Base-by-base conservation (phyloP, 176 grass and related monocot species). In the Paspalum notatum region DNA sequence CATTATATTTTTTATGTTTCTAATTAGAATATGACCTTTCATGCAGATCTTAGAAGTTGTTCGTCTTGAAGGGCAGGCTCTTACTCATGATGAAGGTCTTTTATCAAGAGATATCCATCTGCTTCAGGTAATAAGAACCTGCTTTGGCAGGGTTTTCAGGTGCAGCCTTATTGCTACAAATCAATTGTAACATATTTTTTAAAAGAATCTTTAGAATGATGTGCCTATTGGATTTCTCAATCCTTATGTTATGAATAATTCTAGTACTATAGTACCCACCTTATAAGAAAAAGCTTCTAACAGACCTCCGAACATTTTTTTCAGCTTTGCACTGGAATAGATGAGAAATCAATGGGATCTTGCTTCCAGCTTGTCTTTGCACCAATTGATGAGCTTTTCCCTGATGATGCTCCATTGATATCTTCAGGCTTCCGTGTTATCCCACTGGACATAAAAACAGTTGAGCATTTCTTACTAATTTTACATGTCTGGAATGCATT, bases 341-440 rank as follows among this genome's bases (percentile, higher is more conserved):
- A 96, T 41, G 97, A 99, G 64, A 96, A 99, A 90, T 90, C 93
- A 17, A 72, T 93, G 85, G 97, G 97, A 75, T 95, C 93, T 20
- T 96, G 97, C 80, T 91, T 91, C 69, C 97, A 99, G 66, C 97
- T 99, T 95, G 93, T 99, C 51, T 99, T 96, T 88, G 91, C 97
- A 57, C 91, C 91, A 74, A 93, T 99, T 12, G 91, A 99, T 74
- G 97, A 99, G 65, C 91, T 88, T 82, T 99, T 99, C 77, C 93
- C 97, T 66, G 97, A 99, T 50, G 97, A 99, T 83, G 91, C 93
- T 82, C 93, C 93, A 0, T 80, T 99, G 44, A 63, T 99, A 62
- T 90, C 97, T 62, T 99, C 97, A 75, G 97, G 97, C 32, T 99
- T 99, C 37, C 89, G 93, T 72, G 93, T 96, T 69, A 96, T 99